Base-by-base conservation (phyloP, 345 rosid genomes). In the Boechera retrofracta region DNA sequence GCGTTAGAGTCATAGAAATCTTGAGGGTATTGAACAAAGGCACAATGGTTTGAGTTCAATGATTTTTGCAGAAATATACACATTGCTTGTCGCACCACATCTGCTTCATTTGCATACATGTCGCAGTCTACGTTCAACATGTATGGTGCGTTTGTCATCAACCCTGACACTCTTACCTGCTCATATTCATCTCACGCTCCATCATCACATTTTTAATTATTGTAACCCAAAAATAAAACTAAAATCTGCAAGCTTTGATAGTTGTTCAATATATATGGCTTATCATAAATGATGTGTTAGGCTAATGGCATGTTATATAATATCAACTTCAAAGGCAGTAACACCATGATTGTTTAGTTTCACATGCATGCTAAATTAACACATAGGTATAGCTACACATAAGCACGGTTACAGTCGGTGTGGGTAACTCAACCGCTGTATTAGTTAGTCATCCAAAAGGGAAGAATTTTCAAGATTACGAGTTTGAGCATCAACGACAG, bases 51-150 rank as follows among this genome's bases (percentile, higher is more conserved):
- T 69, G 71, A 80, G 0, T 56, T 61, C 6, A 41, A 16, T 4
- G 84, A 58, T 0, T 73, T 78, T 0, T 51, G 39, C 5, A 88
- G 66, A 24, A 88, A 77, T 9, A 82, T 53, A 64, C 92, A 91
- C 83, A 84, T 80, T 15, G 95, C 90, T 39, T 81, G 86, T 10
- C 62, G 57, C 63, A 87, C 60, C 52, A 84, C 78, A 10, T 83
- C 63, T 3, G 94, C 85, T 72, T 88, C 86, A 68, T 88, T 85
- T 1, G 18, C 90, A 55, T 56, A 89, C 91, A 87, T 89, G 60
- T 91, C 96, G 18, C 96, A 93, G 65, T 93, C 97, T 16, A 93
- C 86, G 70, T 91, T 93, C 49, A 91, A 67, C 86, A 91, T 87
- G 83, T 80, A 82, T 0, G 95, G 91, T 2, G 98, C 91, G 62